Percentiles rank a stretch among this genome's conserved stretches.
Conservation (phyloP, 2,329 filamentous ascomycete genomes). For the Aspergillus fumigatus region DNA sequence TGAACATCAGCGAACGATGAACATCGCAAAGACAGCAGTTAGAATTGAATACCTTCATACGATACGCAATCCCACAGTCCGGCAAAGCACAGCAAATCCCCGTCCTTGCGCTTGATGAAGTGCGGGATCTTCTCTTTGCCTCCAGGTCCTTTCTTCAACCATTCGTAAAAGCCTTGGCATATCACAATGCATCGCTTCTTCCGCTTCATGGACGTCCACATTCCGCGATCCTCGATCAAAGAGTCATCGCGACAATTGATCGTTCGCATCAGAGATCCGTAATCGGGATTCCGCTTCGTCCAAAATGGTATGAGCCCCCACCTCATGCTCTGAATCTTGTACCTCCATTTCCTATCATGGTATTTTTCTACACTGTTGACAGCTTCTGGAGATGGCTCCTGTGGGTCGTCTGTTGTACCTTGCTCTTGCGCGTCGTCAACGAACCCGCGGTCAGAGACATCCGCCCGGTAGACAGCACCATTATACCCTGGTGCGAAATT, state of each 20-base stretch:
- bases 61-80: slow-evolving; percentile 87
- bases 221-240: slow-evolving; percentile 66
- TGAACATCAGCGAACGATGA: not conserved
- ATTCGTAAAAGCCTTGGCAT: slow-evolving; percentile 93
- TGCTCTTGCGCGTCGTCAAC: slow-evolving; percentile 4
- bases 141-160: slow-evolving; percentile 70
- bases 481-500: slow-evolving; percentile 89
- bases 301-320: slow-evolving; percentile 94
- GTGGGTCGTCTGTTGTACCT: slow-evolving; percentile 37
- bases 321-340: slow-evolving; percentile 88
- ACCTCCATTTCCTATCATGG: slow-evolving; percentile 31
- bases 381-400: not conserved
- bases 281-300: slow-evolving; percentile 80
- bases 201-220: slow-evolving; percentile 91
- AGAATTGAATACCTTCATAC: slow-evolving; percentile 59
- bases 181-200: slow-evolving; percentile 82
- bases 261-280: slow-evolving; percentile 72
- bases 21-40: not conserved
- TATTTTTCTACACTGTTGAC: not conserved
- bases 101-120: slow-evolving; percentile 76
- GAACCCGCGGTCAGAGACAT: slow-evolving; percentile 57
- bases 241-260: slow-evolving; percentile 96
- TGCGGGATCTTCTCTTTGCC: slow-evolving; percentile 80
- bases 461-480: slow-evolving; percentile 80
- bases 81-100: slow-evolving; percentile 79